Percentiles rank a stretch among this genome's conserved stretches.
Conservation (phyloP, 805 yeast species). For the Metschnikowia gelsemii region DNA sequence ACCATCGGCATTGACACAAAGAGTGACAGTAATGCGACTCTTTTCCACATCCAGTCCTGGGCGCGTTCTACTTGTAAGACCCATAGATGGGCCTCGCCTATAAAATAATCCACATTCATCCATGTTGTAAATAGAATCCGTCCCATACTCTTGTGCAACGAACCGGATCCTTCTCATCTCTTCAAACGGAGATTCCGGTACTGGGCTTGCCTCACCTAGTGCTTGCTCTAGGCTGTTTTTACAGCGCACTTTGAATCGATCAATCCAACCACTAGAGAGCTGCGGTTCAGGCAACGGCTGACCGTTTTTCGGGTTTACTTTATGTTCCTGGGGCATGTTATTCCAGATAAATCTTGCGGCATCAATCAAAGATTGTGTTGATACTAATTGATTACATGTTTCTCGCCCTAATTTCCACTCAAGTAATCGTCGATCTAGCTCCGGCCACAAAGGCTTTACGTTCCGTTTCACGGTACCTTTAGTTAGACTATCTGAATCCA, state of each 20-base stretch:
- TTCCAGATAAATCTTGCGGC: background rate
- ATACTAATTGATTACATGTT: background rate
- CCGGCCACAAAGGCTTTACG: background rate
- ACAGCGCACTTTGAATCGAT: background rate
- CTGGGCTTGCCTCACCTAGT: background rate
- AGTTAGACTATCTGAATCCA: background rate
- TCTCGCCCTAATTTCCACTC: background rate
- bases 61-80: background rate
- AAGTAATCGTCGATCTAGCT: background rate
- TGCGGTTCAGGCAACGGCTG: background rate
- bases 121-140: background rate
- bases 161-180: background rate
- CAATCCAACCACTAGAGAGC: constrained; percentile 1
- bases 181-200: background rate
- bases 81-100: background rate
- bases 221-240: background rate
- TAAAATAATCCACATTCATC: constrained; percentile 2
- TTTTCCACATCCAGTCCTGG: background rate
- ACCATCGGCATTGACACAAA: constrained; percentile 4
- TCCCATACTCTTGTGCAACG: background rate
- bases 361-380: background rate
- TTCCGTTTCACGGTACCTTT: background rate
- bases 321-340: background rate
- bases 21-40: background rate
- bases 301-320: background rate